phyloP scores from a whole-genome alignment of 495 filamentous ascomycete species.

The Aspergillus incahuasiensis region DNA sequence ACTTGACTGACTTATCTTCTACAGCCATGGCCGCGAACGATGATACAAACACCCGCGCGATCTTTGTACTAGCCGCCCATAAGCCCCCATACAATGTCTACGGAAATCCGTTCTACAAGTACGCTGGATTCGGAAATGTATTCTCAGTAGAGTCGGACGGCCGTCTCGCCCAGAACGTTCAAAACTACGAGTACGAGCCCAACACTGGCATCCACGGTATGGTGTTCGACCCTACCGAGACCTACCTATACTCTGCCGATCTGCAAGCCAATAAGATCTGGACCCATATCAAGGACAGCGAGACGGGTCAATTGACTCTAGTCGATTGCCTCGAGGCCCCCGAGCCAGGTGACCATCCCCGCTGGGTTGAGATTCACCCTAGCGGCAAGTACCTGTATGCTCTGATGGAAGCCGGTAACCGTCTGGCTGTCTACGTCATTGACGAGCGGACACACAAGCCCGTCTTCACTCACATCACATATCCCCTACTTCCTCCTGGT shows the following conservation, averaged over 20 bases:
- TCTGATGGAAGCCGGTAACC: slow-evolving; percentile 82
- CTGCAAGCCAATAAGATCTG: slow-evolving; percentile 80
- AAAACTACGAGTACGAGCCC: slow-evolving; percentile 70
- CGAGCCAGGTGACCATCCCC: slow-evolving; percentile 64
- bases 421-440: slow-evolving; percentile 72
- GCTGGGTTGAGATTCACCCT: slow-evolving; percentile 79
- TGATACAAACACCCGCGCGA: slow-evolving; percentile 76
- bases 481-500: slow-evolving; percentile 72
- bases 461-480: slow-evolving; percentile 75
- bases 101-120: slow-evolving; percentile 80
- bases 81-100: slow-evolving; percentile 76
- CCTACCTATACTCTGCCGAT: slow-evolving; percentile 82
- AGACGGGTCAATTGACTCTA: slow-evolving; percentile 58
- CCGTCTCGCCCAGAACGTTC: slow-evolving; percentile 60
- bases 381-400: slow-evolving; percentile 73
- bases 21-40: slow-evolving; percentile 60
- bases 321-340: slow-evolving; percentile 70
- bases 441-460: slow-evolving; percentile 69
- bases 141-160: slow-evolving; percentile 64
- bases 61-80: slow-evolving; percentile 75
- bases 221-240: slow-evolving; percentile 81
- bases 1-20: neutral
- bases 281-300: slow-evolving; percentile 68
- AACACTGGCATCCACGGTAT: slow-evolving; percentile 82
- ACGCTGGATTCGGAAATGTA: slow-evolving; percentile 74